These are phyloP conservation scores for Podospora australis DNA, from an alignment of 495 filamentous ascomycete species.

Conservation along the genomic window DNA sequence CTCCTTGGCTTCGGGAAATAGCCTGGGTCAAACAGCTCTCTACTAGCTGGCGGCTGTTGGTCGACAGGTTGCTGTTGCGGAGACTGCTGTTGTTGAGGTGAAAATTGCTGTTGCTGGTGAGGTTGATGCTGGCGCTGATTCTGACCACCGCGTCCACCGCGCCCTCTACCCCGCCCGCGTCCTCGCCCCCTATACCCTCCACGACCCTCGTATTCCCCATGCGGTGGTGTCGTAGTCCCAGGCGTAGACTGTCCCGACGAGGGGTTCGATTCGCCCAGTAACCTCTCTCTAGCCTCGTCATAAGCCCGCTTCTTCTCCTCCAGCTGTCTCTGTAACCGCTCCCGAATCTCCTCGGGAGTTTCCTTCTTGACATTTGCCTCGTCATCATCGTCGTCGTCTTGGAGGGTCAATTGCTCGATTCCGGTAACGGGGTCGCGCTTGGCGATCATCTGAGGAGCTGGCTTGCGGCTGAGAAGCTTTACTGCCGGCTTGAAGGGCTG, in stretches of 20 bases:
- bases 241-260: constrained; percentile 37
- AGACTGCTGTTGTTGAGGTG: constrained; percentile 7
- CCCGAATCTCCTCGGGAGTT: constrained; percentile 63
- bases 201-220: constrained; percentile 30
- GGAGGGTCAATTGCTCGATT: constrained; percentile 44
- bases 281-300: constrained; percentile 72
- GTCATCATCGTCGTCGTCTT: constrained; percentile 60
- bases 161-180: constrained; percentile 15
- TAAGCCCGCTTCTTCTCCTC: constrained; percentile 89
- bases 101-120: background rate
- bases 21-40: constrained; percentile 66
- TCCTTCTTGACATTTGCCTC: constrained; percentile 52
- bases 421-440: constrained; percentile 48
- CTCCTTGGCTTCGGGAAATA: constrained; percentile 56
- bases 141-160: constrained; percentile 16
- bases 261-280: constrained; percentile 67
- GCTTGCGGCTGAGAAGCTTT: constrained; percentile 78
- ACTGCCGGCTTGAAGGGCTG: constrained; percentile 78
- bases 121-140: constrained; percentile 20
- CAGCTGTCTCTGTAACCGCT: constrained; percentile 63
- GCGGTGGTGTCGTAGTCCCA: constrained; percentile 59
- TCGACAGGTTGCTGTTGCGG: constrained; percentile 20
- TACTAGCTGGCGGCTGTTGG: constrained; percentile 4
- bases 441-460: constrained; percentile 45
- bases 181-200: constrained; percentile 25